Evolutionary conservation across 306 rosid species (phyloP).

Genomic region (Luffa aegyptiaca): DNA sequence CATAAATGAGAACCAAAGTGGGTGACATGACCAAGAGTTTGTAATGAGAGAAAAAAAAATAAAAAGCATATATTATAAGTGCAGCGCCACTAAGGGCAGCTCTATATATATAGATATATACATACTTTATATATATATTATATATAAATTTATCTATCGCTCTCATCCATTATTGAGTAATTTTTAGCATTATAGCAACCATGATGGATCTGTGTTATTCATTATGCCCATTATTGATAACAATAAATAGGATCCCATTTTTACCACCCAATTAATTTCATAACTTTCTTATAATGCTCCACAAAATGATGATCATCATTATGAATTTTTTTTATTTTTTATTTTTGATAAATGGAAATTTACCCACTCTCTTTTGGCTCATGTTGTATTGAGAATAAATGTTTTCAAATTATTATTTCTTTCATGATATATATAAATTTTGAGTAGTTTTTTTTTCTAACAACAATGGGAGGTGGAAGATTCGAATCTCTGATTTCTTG

Average conservation of each 20-base stretch:
- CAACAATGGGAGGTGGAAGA: no score
- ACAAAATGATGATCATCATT: not conserved
- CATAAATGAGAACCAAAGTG: not conserved
- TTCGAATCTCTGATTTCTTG: no score
- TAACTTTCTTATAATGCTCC: not conserved
- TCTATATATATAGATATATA: not conserved
- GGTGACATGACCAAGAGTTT: not conserved
- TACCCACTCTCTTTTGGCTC: not conserved
- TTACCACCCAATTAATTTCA: not conserved
- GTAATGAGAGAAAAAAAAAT: not conserved
- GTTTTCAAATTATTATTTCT: not conserved
- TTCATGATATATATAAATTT: not conserved
- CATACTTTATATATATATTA: no score
- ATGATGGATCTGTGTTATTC: constrained; percentile 2
- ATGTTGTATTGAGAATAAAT: not conserved
- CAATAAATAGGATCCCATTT: constrained; percentile 2
- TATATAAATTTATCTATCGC: no score
- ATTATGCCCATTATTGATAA: constrained; percentile 8
- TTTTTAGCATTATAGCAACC: not conserved
- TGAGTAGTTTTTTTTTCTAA: no score
- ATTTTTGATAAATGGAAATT: not conserved
- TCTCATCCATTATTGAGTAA: constrained; percentile 5
- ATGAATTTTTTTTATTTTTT: not conserved
- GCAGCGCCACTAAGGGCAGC: not conserved
- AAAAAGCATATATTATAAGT: not conserved